These are phyloP conservation scores for Sungouiella thailandica DNA, from an alignment of 805 yeast genomes.

Conservation along the genomic window DNA sequence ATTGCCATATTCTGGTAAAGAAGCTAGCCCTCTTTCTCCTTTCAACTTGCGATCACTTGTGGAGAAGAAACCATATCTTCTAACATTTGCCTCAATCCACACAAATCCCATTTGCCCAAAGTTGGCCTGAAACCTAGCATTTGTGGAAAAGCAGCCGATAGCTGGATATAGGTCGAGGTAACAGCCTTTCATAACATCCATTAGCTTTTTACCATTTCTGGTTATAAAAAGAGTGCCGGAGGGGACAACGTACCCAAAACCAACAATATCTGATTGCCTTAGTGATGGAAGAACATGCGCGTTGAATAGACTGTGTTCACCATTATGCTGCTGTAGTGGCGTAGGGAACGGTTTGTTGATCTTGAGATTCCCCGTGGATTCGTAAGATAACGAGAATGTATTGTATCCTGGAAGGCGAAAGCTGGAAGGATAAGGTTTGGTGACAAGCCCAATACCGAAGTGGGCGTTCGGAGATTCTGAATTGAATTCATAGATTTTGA, in stretches of 20 bases:
- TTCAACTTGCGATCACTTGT: constrained; percentile 35
- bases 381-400: constrained; percentile 66
- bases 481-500: constrained; percentile 33
- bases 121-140: constrained; percentile 39
- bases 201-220: constrained; percentile 49
- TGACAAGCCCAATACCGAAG: constrained; percentile 61
- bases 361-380: constrained; percentile 65
- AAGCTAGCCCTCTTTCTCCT: constrained; percentile 36
- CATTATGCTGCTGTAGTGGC: constrained; percentile 39
- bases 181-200: constrained; percentile 47
- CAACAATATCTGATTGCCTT: constrained; percentile 49
- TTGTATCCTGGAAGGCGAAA: constrained; percentile 73
- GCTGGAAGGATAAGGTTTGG: constrained; percentile 64
- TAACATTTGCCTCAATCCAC: constrained; percentile 48
- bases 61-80: constrained; percentile 53
- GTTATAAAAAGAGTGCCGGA: constrained; percentile 50
- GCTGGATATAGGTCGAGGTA: constrained; percentile 50
- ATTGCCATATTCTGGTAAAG: constrained; percentile 37
- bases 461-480: constrained; percentile 37
- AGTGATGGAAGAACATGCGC: constrained; percentile 49
- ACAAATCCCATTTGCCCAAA: constrained; percentile 42
- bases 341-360: constrained; percentile 59
- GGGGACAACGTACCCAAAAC: constrained; percentile 47
- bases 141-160: constrained; percentile 44
- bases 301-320: constrained; percentile 36